Conservation (phyloP, 2,329 filamentous ascomycete genomes). For the Furcasterigmium sp. region DNA sequence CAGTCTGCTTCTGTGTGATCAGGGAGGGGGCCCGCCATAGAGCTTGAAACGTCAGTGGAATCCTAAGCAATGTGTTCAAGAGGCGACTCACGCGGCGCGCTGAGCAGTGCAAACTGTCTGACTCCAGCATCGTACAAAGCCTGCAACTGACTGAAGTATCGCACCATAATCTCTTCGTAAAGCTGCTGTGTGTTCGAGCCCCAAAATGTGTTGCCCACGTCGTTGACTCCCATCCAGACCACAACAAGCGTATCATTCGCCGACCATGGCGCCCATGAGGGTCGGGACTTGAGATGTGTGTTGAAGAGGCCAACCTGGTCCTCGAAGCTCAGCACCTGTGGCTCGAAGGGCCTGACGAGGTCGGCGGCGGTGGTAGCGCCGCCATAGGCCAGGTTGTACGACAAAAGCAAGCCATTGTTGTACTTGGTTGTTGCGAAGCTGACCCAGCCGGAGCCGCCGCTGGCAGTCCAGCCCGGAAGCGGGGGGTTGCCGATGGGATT, state of each 20-base stretch:
- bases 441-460: slow-evolving; percentile 43
- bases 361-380: slow-evolving; percentile 43
- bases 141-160: slow-evolving; percentile 35
- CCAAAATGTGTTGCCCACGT: slow-evolving; percentile 45
- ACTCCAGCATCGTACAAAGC: slow-evolving; percentile 38
- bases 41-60: too few species aligned
- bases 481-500: slow-evolving; percentile 58
- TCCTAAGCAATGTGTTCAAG: too few species aligned
- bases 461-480: slow-evolving; percentile 42
- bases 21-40: slow-evolving; percentile 30
- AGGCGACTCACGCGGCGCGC: slow-evolving; percentile 34
- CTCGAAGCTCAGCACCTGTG: slow-evolving; percentile 42
- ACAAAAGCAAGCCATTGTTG: slow-evolving; percentile 34
- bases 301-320: slow-evolving; percentile 44
- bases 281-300: slow-evolving; percentile 18
- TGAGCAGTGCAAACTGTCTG: slow-evolving; percentile 41
- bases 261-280: slow-evolving; percentile 33
- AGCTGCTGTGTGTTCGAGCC: slow-evolving; percentile 1
- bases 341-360: slow-evolving; percentile 41
- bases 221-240: slow-evolving; percentile 52
- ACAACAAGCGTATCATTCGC: slow-evolving; percentile 38
- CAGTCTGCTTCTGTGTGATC: slow-evolving; percentile 15
- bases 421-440: slow-evolving; percentile 35
- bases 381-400: slow-evolving; percentile 46
- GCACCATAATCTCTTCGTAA: slow-evolving; percentile 23